These are phyloP conservation scores for Gnomoniopsis smithogilvyi DNA, from an alignment of 2,329 filamentous ascomycete genomes.

Conservation along the genomic window DNA sequence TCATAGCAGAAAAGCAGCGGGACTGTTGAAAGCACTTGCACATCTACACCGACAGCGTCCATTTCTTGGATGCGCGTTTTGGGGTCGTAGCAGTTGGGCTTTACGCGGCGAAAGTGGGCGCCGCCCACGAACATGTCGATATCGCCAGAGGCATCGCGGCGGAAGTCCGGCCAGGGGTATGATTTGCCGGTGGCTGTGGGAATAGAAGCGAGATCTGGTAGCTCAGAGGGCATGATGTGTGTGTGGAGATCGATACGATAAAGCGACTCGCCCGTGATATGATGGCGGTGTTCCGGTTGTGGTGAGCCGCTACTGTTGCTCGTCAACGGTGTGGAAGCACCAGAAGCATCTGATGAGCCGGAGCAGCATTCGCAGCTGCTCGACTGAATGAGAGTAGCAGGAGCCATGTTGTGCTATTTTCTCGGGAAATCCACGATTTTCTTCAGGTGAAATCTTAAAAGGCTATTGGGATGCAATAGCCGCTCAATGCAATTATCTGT, in stretches of 20 bases:
- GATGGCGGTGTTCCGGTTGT: conserved; percentile 2
- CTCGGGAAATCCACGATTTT: background rate
- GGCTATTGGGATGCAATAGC: background rate
- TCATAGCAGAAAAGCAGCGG: conserved; percentile 36
- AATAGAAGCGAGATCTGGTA: conserved; percentile 39
- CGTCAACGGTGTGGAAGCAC: conserved; percentile 14
- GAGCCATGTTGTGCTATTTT: conserved; percentile 1
- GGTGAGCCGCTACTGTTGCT: conserved; percentile 17
- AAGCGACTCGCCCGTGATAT: conserved; percentile 21
- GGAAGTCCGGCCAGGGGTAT: conserved; percentile 31
- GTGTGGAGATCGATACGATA: conserved; percentile 35
- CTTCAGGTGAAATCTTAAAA: background rate
- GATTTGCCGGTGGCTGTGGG: conserved; percentile 39
- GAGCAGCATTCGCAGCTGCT: conserved; percentile 13
- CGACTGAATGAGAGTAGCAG: conserved; percentile 4
- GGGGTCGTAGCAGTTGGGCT: conserved; percentile 30
- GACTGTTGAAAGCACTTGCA: conserved; percentile 34
- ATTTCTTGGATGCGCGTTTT: conserved; percentile 28
- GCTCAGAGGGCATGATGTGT: conserved; percentile 33
- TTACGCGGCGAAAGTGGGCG: conserved; percentile 31
- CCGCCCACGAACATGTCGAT: conserved; percentile 33
- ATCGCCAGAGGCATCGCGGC: conserved; percentile 22
- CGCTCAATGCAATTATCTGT: background rate
- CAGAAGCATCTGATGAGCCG: conserved; percentile 7
- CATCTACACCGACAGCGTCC: conserved; percentile 32